Base-by-base conservation (phyloP, 495 filamentous ascomycete species). In the Staphylotrichum tortipilum region DNA sequence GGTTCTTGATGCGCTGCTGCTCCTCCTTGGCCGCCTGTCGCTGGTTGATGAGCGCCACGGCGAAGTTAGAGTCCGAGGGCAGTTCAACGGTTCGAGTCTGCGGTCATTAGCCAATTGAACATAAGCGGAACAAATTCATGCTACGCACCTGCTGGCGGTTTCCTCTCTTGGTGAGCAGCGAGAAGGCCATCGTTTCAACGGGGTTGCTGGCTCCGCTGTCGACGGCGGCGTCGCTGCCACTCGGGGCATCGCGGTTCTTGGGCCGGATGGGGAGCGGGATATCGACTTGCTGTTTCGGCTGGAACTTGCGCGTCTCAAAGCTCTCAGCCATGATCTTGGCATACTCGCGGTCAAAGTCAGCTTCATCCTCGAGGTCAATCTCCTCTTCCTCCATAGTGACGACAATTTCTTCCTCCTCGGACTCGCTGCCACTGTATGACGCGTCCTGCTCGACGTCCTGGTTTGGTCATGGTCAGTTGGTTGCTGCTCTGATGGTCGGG, bases 311-410 rank as follows among this genome's bases (percentile, higher is more conserved):
- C 7, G 89, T 88, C 31, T 97, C 94, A 63, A 94, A 69, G 71
- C 90, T 95, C 60, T 99, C 92, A 53, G 89, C 77, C 94, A 97
- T 96, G 82, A 99, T 86, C 67, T 96, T 97, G 15, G 94, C 90
- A 65, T 94, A 89, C 69, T 97, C 92, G 58, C 92, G 88, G 58
- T 97, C 94, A 59, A 99, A 99, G 31, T 99, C 94, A 6, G 91
- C 92, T 54, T 97, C 92, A 36, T 81, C 86, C 68, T 95, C 89
- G 0, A 92, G 94, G 52, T 99, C 90, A 35, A 90, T 78, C 60
- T 94, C 83, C 64, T 95, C 87, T 59, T 94, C 85, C 59, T 89
- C 81, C 35, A 88, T 79, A 11, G 88, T 91, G 34, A 99, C 90
- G 30, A 95, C 75, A 47, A 96, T 94, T 8, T 88, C 79, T 58